Evolutionary conservation across 2,329 filamentous ascomycete genomes (phyloP).

Genomic region (Pyricularia pennisetigena): DNA sequence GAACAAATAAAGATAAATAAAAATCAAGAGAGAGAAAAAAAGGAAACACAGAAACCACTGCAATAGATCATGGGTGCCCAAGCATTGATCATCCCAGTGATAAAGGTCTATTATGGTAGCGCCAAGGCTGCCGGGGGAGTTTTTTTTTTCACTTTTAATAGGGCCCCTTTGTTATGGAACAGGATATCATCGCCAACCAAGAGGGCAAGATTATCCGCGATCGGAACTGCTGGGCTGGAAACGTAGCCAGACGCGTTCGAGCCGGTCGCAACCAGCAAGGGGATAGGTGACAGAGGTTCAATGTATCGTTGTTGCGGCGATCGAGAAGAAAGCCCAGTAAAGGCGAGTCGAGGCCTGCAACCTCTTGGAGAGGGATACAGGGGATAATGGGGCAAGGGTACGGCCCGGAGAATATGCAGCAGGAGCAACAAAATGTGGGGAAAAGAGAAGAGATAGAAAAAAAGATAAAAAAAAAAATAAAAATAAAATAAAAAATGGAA

Average conservation of each 20-base stretch:
- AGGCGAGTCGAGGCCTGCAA: background rate
- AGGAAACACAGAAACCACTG: constrained; percentile 12
- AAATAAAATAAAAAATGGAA: background rate
- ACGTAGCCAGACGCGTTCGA: background rate
- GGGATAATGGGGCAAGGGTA: background rate
- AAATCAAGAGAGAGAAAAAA: constrained; percentile 13
- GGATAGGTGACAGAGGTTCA: background rate
- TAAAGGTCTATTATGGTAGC: background rate
- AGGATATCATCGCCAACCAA: background rate
- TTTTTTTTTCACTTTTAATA: constrained; percentile 2
- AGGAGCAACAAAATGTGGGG: background rate
- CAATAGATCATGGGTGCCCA: constrained; percentile 5
- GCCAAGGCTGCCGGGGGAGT: background rate
- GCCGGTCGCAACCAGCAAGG: background rate
- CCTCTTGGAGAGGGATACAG: background rate
- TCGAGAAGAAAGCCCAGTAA: background rate
- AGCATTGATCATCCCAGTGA: constrained; percentile 3
- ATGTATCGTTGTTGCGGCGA: background rate
- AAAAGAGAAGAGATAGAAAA: background rate
- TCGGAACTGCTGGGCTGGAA: background rate
- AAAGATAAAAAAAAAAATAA: background rate
- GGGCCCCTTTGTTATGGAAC: background rate
- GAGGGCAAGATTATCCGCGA: constrained; percentile 5
- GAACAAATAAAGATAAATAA: constrained; percentile 10
- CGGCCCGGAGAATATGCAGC: background rate